These are phyloP conservation scores for Lactifluus subvellereus DNA, from an alignment of 768 basidiomycete genomes.

Conservation along the genomic window DNA sequence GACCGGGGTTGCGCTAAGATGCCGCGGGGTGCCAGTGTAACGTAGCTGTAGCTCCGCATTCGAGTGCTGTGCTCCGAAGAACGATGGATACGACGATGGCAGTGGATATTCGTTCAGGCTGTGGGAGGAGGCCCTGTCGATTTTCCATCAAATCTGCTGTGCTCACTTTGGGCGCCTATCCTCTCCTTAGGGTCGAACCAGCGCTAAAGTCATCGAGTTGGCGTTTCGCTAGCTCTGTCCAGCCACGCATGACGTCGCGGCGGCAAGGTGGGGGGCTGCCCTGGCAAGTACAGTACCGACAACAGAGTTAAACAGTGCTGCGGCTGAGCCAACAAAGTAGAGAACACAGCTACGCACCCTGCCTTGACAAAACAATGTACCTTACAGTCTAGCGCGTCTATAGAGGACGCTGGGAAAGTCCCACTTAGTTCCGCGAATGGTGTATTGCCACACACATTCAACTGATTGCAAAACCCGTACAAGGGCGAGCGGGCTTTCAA, in stretches of 20 bases:
- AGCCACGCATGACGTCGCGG: slow-evolving; percentile 55
- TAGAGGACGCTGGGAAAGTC: slow-evolving; percentile 39
- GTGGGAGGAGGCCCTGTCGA: not conserved
- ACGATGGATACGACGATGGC: slow-evolving; percentile 52
- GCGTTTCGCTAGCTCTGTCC: slow-evolving; percentile 36
- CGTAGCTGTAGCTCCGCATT: slow-evolving; percentile 8
- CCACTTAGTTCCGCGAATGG: slow-evolving; percentile 56
- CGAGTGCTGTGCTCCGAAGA: slow-evolving; percentile 31
- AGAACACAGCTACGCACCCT: slow-evolving; percentile 8
- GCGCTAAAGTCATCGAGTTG: slow-evolving; percentile 40
- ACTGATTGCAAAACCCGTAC: slow-evolving; percentile 38
- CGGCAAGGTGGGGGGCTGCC: slow-evolving; percentile 31
- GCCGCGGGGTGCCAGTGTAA: slow-evolving; percentile 18
- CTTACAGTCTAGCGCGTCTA: slow-evolving; percentile 28
- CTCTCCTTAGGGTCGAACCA: slow-evolving; percentile 37
- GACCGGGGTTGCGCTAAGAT: slow-evolving; percentile 5
- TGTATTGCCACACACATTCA: slow-evolving; percentile 49
- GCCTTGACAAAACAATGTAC: slow-evolving; percentile 34
- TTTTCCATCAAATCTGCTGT: not conserved
- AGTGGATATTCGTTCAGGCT: slow-evolving; percentile 52
- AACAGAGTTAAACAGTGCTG: slow-evolving; percentile 1
- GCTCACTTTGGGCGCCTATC: not conserved
- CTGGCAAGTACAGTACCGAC: slow-evolving; percentile 2
- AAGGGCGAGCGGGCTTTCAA: slow-evolving; percentile 36
- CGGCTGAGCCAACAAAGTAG: not conserved